Base-by-base conservation (phyloP, 2,329 filamentous ascomycete genomes). In the Aspergillus novoparasiticus region DNA sequence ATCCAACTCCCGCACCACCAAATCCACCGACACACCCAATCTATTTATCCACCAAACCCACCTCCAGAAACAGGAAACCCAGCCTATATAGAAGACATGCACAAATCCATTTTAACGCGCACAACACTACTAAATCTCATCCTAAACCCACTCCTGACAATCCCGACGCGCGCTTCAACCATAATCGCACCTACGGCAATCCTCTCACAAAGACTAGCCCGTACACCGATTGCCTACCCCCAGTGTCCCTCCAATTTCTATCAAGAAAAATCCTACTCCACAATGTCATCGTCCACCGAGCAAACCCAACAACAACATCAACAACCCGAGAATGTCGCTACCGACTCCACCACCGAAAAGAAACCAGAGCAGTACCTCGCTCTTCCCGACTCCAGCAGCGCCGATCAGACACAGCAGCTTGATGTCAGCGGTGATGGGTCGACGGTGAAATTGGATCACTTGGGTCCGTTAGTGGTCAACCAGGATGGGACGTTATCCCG, bases 391-490 rank as follows among this genome's bases (percentile, higher is more conserved):
- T 89, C 85, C 68, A 90, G 93, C 78, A 86, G 93, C 71, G 90
- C 90, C 71, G 89, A 92, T 76, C 85, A 90, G 53, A 93, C 95
- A 82, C 96, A 90, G 88, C 93, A 94, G 84, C 91, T 95, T 73
- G 94, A 98, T 74, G 78, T 86, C 32, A 72, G 73, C 48, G 66
- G 70, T 9, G 73, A 71, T 32, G 72, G 73, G 11, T 71, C 78
- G 16, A 74, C 74, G 1, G 82, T 90, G 50, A 86, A 84, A 57
- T 84, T 93, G 10, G 89, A 92, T 72, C 84, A 87, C 64, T 80
- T 93, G 28, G 90, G 91, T 0, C 91, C 91, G 1, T 82, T 93
- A 70, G 90, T 94, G 1, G 87, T 93, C 60, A 90, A 92, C 75
- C 80, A 82, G 64, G 89, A 94, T 75, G 91, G 91, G 23, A 88